phyloP scores from a whole-genome alignment of 164 flowering plant genomes.

The Stephania yunnanensis region DNA sequence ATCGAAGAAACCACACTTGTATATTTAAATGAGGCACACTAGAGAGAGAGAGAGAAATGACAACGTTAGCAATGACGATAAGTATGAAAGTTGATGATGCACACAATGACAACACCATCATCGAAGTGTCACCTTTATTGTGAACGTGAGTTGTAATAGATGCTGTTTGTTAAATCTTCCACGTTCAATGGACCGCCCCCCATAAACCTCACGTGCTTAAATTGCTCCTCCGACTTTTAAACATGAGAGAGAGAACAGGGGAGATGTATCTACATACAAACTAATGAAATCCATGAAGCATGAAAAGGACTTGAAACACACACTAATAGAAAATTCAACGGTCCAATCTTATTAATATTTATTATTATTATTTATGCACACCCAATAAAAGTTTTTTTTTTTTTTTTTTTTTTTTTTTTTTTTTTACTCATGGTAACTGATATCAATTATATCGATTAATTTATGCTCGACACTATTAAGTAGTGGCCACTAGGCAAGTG shows the following conservation, averaged over 20 bases:
- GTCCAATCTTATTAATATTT: background rate
- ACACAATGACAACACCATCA: background rate
- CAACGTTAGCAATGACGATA: background rate
- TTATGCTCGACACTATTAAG: too few species aligned
- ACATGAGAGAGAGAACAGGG: background rate
- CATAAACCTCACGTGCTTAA: background rate
- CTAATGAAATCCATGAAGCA: background rate
- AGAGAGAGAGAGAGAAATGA: background rate
- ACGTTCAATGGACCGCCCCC: background rate
- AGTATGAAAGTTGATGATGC: background rate
- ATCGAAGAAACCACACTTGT: background rate
- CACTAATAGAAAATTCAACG: background rate
- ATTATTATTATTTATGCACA: too few species aligned
- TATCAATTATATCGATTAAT: too few species aligned
- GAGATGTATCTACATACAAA: background rate
- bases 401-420: too few species aligned
- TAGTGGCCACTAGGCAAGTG: too few species aligned
- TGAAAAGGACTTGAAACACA: background rate
- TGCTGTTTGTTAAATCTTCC: background rate
- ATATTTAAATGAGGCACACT: background rate
- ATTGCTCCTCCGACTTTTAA: background rate
- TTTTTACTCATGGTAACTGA: too few species aligned
- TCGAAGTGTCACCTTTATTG: too few species aligned
- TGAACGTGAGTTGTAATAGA: too few species aligned
- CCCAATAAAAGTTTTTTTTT: too few species aligned